These are phyloP conservation scores for Typha latifolia DNA, from an alignment of 176 grass and related monocot genomes.

Conservation along the genomic window DNA sequence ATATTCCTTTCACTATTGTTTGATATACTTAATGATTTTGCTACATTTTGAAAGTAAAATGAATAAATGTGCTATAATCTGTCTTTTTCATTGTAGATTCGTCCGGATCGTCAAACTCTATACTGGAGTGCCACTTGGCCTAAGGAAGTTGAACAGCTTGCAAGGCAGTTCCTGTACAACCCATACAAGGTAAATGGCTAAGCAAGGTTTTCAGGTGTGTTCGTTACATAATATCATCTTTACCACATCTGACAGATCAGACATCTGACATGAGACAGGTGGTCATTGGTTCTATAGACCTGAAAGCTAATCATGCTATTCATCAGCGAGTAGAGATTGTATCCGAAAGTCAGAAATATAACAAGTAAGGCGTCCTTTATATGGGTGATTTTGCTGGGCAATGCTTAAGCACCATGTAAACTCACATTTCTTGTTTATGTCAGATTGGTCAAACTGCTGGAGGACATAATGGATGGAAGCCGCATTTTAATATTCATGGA, in stretches of 20 bases:
- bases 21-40: too few relatives aligned
- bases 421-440: background rate
- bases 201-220: slow-evolving; percentile 9
- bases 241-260: slow-evolving; percentile 21
- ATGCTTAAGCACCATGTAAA: background rate
- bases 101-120: slow-evolving; percentile 92
- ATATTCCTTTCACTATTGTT: too few relatives aligned
- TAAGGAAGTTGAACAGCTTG: slow-evolving; percentile 92
- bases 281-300: slow-evolving; percentile 85
- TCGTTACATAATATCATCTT: slow-evolving; percentile 12
- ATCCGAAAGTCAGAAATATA: slow-evolving; percentile 48
- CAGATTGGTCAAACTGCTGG: slow-evolving; percentile 94
- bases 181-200: slow-evolving; percentile 65
- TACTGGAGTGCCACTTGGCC: slow-evolving; percentile 99
- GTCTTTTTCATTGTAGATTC: slow-evolving; percentile 55
- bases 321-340: slow-evolving; percentile 88
- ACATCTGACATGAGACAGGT: slow-evolving; percentile 38
- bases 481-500: slow-evolving; percentile 97
- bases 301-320: slow-evolving; percentile 99
- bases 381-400: background rate
- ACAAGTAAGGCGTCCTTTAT: slow-evolving; percentile 60
- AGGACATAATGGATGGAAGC: slow-evolving; percentile 98
- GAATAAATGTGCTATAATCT: background rate
- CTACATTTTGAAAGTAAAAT: background rate
- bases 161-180: slow-evolving; percentile 86